Conservation (phyloP, 179 eudicot genomes). For the Silene vulgaris region DNA sequence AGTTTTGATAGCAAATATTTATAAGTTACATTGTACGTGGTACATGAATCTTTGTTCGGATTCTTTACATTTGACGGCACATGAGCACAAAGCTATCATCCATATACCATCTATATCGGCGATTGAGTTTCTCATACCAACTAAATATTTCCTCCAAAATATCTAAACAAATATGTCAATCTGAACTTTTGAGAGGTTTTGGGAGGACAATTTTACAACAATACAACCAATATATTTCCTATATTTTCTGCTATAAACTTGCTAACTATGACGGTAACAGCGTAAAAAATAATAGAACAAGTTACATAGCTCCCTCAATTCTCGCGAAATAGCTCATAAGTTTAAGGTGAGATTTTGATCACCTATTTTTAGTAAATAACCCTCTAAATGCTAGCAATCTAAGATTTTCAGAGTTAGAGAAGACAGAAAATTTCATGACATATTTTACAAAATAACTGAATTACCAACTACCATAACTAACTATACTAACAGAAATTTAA, state of each 20-base stretch:
- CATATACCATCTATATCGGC: too few species aligned
- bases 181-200: neutral
- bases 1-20: too few species aligned
- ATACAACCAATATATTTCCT: neutral
- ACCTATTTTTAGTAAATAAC: slow-evolving; percentile 29
- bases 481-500: slow-evolving; percentile 14
- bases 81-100: too few species aligned
- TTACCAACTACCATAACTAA: neutral
- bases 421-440: slow-evolving; percentile 18
- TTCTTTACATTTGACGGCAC: too few species aligned
- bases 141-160: neutral
- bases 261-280: neutral
- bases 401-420: slow-evolving; percentile 15
- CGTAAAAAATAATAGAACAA: neutral
- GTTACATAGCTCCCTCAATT: slow-evolving; percentile 3
- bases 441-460: slow-evolving; percentile 5
- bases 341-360: neutral
- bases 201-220: neutral
- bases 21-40: too few species aligned
- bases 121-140: neutral
- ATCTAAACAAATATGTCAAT: neutral
- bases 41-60: too few species aligned
- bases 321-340: neutral
- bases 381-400: slow-evolving; percentile 21
- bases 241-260: slow-evolving; percentile 23